Evolutionary conservation across 768 basidiomycete species (phyloP).

Genomic region (Amanita rubescens): DNA sequence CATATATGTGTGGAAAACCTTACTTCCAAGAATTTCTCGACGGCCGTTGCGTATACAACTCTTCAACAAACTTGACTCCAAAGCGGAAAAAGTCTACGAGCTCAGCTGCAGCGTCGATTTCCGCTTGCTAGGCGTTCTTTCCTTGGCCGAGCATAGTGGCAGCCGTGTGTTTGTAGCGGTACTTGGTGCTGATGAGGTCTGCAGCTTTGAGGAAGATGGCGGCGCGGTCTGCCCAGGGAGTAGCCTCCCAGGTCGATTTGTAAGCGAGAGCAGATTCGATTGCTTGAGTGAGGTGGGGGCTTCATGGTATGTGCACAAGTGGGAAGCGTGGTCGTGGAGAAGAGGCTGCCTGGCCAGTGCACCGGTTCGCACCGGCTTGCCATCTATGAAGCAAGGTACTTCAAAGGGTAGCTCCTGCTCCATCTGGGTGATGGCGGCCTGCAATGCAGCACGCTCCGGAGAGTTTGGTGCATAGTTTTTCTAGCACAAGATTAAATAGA

Average conservation of each 20-base stretch:
- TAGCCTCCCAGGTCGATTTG: conserved; percentile 82
- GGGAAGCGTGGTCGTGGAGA: conserved; percentile 77
- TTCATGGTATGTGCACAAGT: conserved; percentile 84
- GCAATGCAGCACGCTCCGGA: conserved; percentile 63
- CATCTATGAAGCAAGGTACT: conserved; percentile 90
- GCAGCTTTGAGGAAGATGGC: conserved; percentile 98
- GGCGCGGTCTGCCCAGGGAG: conserved; percentile 96
- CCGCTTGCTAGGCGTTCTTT: conserved; percentile 99
- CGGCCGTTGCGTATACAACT: conserved; percentile 89
- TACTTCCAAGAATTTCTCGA: conserved; percentile 94
- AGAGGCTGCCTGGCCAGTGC: conserved; percentile 71
- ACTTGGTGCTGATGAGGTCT: conserved; percentile 92
- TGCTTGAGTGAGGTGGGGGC: conserved; percentile 69
- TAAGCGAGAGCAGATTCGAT: conserved; percentile 86
- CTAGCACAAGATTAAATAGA: conserved; percentile 35
- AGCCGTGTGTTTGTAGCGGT: conserved; percentile 89
- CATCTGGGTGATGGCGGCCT: conserved; percentile 74
- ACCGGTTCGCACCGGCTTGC: conserved; percentile 81
- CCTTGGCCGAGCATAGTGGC: conserved; percentile 98
- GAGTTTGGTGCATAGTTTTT: conserved; percentile 74
- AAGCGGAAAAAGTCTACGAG: conserved; percentile 93
- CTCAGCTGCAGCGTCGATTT: conserved; percentile 99
- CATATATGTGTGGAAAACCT: conserved; percentile 35
- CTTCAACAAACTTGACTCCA: conserved; percentile 94
- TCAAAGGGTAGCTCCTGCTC: conserved; percentile 80